Base-by-base conservation (phyloP, 257 asterid genomes). In the Solanum microdontum region DNA sequence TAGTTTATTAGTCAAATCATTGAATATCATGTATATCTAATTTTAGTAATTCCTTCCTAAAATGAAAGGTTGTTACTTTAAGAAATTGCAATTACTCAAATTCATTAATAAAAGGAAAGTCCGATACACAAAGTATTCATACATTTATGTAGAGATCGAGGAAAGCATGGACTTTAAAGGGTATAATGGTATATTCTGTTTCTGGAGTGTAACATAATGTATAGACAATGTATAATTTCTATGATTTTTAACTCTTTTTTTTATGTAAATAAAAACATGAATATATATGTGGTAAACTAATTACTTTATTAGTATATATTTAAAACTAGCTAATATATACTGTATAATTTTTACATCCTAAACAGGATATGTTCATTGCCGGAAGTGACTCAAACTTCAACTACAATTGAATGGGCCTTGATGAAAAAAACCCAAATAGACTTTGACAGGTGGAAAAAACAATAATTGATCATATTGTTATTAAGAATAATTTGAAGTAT, bases 341-440 rank as follows among this genome's bases (percentile, higher is more conserved):
- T 7, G 24, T 58, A 58, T 58, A 58, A 7, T 7, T 58, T 58
- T 58, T 58, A 58, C 26, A 58, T 58, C 66, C 5, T 58, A 21
- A 6, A 21, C 4, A 14, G 13, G 79, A 32, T 30, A 32, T 72
- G 40, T 7, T 72, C 7, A 14, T 15, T 1, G 24, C 6, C 1
- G 91, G 89, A 84, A 92, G 90, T 0, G 89, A 89, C 33, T 86
- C 94, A 8, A 37, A 58, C 92, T 14, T 88, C 94, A 1, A 68
- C 87, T 0, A 1, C 86, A 4, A n/a, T 89, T 0, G 93, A 88
- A 39, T 92, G 91, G 69, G 69, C 30, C 69, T 51, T 85, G 64
- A 89, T 90, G 89, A 86, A 64, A 11, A 89, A 84, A 75, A 86
- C 87, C 75, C 90, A 89, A 55, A 6, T 55, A 55, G 10, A 55